These are phyloP conservation scores for Harrya chromipes DNA, from an alignment of 768 basidiomycete species.

Conservation along the genomic window DNA sequence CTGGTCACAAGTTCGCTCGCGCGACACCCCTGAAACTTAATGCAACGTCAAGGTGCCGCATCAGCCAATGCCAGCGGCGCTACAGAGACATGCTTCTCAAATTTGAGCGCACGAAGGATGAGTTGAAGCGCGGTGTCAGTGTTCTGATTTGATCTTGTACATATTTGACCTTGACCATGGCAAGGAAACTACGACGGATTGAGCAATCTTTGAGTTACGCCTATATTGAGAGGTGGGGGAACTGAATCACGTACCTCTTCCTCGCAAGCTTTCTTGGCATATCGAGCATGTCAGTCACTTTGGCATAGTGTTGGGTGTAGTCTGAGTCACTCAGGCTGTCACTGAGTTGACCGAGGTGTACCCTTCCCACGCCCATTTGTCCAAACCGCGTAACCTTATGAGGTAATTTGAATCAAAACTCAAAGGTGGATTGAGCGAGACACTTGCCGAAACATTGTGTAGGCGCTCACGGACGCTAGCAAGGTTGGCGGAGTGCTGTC, in stretches of 20 bases:
- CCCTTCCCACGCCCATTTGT: neutral
- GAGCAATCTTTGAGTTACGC: neutral
- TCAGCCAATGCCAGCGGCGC: slow-evolving; percentile 10
- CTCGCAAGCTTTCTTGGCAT: neutral
- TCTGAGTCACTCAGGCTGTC: too few species aligned
- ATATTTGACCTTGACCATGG: neutral
- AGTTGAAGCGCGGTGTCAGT: neutral
- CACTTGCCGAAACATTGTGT: too few species aligned
- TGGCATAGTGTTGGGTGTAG: too few species aligned
- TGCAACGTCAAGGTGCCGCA: slow-evolving; percentile 7
- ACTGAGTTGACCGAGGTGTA: neutral
- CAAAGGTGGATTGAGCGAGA: too few species aligned
- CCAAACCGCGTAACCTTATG: too few species aligned
- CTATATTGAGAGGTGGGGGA: neutral
- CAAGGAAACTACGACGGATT: neutral
- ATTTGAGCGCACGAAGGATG: neutral
- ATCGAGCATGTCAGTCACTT: neutral
- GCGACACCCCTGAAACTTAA: slow-evolving; percentile 5
- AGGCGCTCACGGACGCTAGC: too few species aligned
- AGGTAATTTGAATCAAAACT: too few species aligned
- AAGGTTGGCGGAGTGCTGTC: too few species aligned
- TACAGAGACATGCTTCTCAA: neutral
- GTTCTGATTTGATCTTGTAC: slow-evolving; percentile 3
- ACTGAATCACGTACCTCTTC: neutral
- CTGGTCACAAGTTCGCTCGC: neutral